Percentiles rank a stretch among this genome's conserved stretches.
Conservation (phyloP, 805 yeast species). For the Lachancea sp. region DNA sequence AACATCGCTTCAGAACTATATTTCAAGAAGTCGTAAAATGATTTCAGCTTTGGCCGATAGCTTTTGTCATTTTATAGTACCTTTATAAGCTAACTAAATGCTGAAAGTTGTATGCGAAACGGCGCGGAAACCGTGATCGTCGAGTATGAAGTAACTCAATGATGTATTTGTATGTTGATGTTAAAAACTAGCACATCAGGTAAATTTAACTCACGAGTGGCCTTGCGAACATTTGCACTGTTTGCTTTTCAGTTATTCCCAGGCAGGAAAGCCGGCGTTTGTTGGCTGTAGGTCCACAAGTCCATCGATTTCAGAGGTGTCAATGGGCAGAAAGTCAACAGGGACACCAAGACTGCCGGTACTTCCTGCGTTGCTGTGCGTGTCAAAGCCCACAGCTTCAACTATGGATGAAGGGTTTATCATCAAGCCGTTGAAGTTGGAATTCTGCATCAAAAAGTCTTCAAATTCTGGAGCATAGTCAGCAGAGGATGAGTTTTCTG, state of each 20-base stretch:
- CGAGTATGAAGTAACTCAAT: no score
- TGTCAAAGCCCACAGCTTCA: slow-evolving; percentile 29
- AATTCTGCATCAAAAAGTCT: slow-evolving; percentile 30
- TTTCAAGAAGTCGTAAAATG: no score
- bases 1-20: no score
- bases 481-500: slow-evolving; percentile 17
- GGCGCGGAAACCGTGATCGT: no score
- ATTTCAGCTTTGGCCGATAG: no score
- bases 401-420: slow-evolving; percentile 28
- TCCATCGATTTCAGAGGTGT: slow-evolving; percentile 27
- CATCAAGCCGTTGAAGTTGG: slow-evolving; percentile 28
- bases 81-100: no score
- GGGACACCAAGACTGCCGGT: slow-evolving; percentile 16
- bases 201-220: no score
- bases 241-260: slow-evolving; percentile 17
- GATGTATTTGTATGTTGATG: no score
- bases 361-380: slow-evolving; percentile 11
- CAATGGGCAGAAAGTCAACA: slow-evolving; percentile 24
- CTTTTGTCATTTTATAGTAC: no score
- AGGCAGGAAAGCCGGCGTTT: slow-evolving; percentile 23
- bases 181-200: no score
- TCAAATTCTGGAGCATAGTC: slow-evolving; percentile 30
- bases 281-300: slow-evolving; percentile 16
- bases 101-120: no score
- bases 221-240: no score